phyloP scores from a whole-genome alignment of 2,329 filamentous ascomycete species.

The Penicillium concentricum region DNA sequence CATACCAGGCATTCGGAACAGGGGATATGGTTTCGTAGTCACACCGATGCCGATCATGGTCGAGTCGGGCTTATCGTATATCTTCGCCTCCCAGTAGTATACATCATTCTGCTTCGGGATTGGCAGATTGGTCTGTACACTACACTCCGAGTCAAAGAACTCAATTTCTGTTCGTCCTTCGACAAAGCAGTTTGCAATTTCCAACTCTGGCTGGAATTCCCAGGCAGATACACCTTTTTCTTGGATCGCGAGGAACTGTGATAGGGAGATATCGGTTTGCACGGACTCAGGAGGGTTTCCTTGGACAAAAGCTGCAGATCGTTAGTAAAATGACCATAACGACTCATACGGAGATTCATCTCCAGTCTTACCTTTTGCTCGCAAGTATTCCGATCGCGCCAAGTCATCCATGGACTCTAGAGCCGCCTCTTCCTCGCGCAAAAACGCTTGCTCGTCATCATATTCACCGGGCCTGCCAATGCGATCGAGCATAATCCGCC shows the following conservation, averaged over 20 bases:
- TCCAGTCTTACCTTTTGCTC: constrained; percentile 75
- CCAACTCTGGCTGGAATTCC: constrained; percentile 98
- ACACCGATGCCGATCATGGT: constrained; percentile 89
- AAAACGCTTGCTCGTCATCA: constrained; percentile 94
- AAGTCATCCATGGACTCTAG: constrained; percentile 95
- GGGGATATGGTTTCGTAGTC: constrained; percentile 92
- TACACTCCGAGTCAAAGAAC: constrained; percentile 97
- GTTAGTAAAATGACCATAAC: constrained; percentile 6
- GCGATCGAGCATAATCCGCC: constrained; percentile 88
- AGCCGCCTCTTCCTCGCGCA: constrained; percentile 90
- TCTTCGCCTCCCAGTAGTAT: constrained; percentile 99
- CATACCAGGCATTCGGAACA: constrained; percentile 90
- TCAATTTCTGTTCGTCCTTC: constrained; percentile 96
- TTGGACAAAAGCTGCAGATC: constrained; percentile 75
- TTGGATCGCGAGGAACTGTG: constrained; percentile 96
- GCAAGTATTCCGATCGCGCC: constrained; percentile 81
- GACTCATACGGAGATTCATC: background rate
- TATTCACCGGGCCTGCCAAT: constrained; percentile 93
- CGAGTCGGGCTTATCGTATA: constrained; percentile 92
- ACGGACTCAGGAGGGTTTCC: constrained; percentile 92
- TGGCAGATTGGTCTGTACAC: constrained; percentile 92
- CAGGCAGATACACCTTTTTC: constrained; percentile 99
- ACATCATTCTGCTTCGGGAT: constrained; percentile 99
- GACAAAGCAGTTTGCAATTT: constrained; percentile 98
- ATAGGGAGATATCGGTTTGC: constrained; percentile 94